Conservation (phyloP, 176 grass and related monocot genomes). For the Carex scoparia region DNA sequence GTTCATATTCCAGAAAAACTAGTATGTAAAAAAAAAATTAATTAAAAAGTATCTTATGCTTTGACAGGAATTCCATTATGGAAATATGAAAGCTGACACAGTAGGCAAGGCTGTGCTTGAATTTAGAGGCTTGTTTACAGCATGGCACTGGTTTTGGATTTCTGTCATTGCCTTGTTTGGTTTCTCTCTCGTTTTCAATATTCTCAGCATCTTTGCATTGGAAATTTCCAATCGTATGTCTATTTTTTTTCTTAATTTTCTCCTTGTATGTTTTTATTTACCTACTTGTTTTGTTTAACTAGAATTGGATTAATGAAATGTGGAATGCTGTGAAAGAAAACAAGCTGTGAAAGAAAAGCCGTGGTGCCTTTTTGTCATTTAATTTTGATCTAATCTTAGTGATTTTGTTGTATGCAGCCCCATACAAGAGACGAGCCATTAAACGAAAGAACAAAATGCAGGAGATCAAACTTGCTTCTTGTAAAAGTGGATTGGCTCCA, state of each 20-base stretch:
- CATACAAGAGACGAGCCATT: constrained; percentile 48
- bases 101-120: constrained; percentile 69
- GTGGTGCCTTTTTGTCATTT: not conserved
- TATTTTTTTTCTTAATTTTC: not conserved
- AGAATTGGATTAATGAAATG: not conserved
- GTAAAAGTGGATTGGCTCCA: constrained; percentile 24
- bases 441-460: constrained; percentile 20
- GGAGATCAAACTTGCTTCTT: constrained; percentile 24
- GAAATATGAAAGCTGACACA: constrained; percentile 36
- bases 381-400: constrained; percentile 7
- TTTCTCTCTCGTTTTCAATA: constrained; percentile 72
- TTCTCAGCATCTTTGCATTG: constrained; percentile 75
- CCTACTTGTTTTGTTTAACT: not conserved
- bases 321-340: not conserved
- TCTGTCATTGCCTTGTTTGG: constrained; percentile 54
- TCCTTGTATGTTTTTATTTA: not conserved
- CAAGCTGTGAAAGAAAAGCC: not conserved
- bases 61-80: constrained; percentile 57
- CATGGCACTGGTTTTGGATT: constrained; percentile 93
- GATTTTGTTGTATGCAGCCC: constrained; percentile 48
- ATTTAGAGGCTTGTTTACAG: constrained; percentile 54
- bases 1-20: constrained; percentile 1
- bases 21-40: constrained; percentile 12
- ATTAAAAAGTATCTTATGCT: constrained; percentile 16
- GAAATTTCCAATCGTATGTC: constrained; percentile 64